phyloP scores from a whole-genome alignment of 164 flowering plant genomes.

The Amborella trichopoda region DNA sequence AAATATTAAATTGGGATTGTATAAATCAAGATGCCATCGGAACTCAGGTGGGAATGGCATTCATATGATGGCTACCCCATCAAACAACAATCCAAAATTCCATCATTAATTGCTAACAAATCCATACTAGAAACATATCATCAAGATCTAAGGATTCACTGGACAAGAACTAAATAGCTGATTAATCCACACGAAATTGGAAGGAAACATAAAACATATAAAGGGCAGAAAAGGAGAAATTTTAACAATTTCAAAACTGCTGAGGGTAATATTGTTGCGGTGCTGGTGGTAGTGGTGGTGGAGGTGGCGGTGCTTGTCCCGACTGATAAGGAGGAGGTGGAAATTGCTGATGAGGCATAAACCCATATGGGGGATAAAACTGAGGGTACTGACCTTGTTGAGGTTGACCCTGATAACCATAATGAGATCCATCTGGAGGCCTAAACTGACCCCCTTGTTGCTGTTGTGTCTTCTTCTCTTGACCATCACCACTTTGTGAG shows the following conservation, averaged over 20 bases:
- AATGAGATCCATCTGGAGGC: slow-evolving; percentile 19
- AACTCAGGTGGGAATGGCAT: no score
- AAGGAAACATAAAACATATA: no score
- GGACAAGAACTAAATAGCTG: no score
- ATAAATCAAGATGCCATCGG: no score
- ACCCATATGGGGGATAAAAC: slow-evolving; percentile 36
- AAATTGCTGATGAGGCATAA: slow-evolving; percentile 20
- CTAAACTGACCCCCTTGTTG: slow-evolving; percentile 1
- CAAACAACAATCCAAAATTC: no score
- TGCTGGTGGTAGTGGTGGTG: slow-evolving; percentile 15
- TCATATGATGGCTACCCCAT: no score
- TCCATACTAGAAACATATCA: no score
- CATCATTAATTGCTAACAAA: no score
- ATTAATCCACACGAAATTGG: no score
- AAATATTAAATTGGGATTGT: no score
- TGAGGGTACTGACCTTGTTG: slow-evolving; percentile 41
- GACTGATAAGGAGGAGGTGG: slow-evolving; percentile 26
- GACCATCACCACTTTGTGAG: slow-evolving; percentile 30
- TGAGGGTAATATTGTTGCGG: slow-evolving; percentile 22
- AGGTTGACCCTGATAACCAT: slow-evolving; percentile 32
- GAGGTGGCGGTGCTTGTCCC: not conserved
- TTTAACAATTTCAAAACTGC: slow-evolving; percentile 5
- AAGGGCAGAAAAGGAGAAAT: not conserved
- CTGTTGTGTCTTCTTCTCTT: slow-evolving; percentile 31
- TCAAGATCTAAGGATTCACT: no score